phyloP scores from a whole-genome alignment of 495 filamentous ascomycete genomes.

The Talaromyces liani region DNA sequence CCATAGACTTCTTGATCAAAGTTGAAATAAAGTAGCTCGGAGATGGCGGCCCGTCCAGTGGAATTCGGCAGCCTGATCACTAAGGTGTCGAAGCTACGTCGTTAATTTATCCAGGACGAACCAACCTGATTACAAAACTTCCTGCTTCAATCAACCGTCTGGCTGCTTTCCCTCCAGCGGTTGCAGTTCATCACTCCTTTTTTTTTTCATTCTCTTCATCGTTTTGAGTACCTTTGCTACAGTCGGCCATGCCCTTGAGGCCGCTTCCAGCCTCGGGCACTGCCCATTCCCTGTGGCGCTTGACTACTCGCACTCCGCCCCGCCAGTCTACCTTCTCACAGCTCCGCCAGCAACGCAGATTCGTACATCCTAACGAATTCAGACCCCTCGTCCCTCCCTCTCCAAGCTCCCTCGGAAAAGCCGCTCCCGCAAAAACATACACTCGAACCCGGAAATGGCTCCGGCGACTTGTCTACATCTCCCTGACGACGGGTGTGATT shows the following conservation, averaged over 20 bases:
- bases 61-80: neutral
- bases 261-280: neutral
- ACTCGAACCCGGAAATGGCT: conserved; percentile 64
- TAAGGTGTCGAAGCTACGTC: neutral
- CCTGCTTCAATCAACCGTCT: neutral
- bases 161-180: neutral
- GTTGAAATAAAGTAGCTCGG: neutral
- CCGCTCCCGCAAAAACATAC: conserved; percentile 57
- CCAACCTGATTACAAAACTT: neutral
- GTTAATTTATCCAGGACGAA: neutral
- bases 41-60: neutral
- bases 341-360: conserved; percentile 1
- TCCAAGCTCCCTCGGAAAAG: conserved; percentile 69
- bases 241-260: neutral
- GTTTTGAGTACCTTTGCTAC: neutral
- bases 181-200: neutral
- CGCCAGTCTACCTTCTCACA: neutral
- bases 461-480: conserved; percentile 61
- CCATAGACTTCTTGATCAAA: neutral
- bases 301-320: neutral
- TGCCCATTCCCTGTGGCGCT: neutral
- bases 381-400: conserved; percentile 73
- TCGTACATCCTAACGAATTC: conserved; percentile 29
- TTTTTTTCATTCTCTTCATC: neutral
- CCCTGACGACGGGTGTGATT: conserved; percentile 46